Base-by-base conservation (phyloP, 495 filamentous ascomycete genomes). In the Tuber calosporum region DNA sequence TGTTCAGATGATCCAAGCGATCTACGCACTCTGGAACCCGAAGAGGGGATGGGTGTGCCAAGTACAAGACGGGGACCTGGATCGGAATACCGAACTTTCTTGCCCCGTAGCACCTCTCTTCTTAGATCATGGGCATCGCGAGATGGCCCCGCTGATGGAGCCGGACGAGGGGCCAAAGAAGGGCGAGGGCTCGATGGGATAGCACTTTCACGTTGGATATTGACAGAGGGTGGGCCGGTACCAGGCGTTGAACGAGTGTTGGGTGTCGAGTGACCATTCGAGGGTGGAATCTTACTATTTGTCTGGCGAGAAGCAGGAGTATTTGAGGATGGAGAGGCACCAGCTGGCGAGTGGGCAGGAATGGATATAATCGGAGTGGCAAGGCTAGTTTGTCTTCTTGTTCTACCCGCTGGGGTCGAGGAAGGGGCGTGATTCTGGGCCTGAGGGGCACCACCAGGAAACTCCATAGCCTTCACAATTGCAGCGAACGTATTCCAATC, bases 401-500 rank as follows among this genome's bases (percentile, higher is more conserved):
- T 75, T 72, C 72, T 45, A 22, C 69, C 71, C 26, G 71, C 75
- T 13, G 74, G 72, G 19, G 69, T 71, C 26, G 72, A 72, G 34
- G 75, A 71, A 41, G 66, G 38, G 30, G 48, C 39, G n/a, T 38
- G 34, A 43, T 69, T 67, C 26, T 62, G 69, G 36, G 26, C 39
- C 36, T 72, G 53, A 26, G 53, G 53, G 4, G 36, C 36, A 38
- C 20, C 40, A 7, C 66, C 34, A 38, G 70, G 36, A 43, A 45
- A 38, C 39, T 80, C 76, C 39, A 79, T 69, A 43, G 40, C 71
- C 38, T 77, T 81, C 9, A 39, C 67, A 15, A 81, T 72, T 13
- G 69, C 68, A 22, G 72, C 77, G 39, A 81, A 81, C 1, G 79
- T 70, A 70, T 76, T 81, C 74, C 80, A 76, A n/a, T 81, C 80